These are phyloP conservation scores for Seiridium unicorne DNA, from an alignment of 2,329 filamentous ascomycete genomes.

Conservation along the genomic window DNA sequence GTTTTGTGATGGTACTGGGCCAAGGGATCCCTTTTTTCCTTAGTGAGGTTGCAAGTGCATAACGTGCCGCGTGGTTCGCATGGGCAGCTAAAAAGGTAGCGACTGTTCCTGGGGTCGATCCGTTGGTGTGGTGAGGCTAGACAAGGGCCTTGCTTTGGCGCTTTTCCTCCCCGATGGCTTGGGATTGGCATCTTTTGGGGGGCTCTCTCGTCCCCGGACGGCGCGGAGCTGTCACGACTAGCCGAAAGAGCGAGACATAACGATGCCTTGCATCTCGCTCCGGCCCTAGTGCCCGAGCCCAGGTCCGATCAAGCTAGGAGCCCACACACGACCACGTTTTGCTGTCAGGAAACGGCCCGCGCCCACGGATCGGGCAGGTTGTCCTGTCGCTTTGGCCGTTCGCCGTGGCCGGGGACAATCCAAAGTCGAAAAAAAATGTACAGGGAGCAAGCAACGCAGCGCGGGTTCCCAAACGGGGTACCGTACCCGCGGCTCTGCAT, in stretches of 20 bases:
- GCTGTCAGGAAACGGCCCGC: background rate
- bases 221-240: background rate
- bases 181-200: no score
- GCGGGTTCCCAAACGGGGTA: background rate
- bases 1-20: no score
- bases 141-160: background rate
- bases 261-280: background rate
- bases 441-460: background rate
- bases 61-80: background rate
- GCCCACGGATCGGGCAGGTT: no score
- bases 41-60: background rate
- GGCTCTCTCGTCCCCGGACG: background rate
- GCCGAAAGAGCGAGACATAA: background rate
- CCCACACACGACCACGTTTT: background rate
- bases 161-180: no score
- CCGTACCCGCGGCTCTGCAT: background rate
- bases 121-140: background rate
- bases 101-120: background rate
- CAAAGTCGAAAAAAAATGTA: no score
- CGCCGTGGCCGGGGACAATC: no score
- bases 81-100: background rate
- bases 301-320: background rate
- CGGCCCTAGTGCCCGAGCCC: background rate
- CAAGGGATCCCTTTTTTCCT: background rate
- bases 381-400: no score